phyloP scores from a whole-genome alignment of 345 rosid genomes.

The Linum tenue region DNA sequence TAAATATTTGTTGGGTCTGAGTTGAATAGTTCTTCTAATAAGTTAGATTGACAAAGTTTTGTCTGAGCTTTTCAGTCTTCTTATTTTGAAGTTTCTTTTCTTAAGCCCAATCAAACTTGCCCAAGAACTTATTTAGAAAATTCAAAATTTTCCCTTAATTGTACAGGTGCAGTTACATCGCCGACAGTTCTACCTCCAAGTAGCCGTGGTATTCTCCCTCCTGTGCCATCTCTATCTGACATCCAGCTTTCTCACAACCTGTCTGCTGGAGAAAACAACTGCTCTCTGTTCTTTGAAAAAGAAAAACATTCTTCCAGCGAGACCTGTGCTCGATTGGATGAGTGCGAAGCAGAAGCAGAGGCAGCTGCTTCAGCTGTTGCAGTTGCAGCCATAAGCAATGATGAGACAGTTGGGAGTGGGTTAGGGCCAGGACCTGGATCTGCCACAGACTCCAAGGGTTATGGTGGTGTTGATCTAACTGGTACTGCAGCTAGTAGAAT shows the following conservation, averaged over 20 bases:
- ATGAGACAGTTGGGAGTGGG: constrained; percentile 53
- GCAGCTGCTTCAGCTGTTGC: constrained; percentile 93
- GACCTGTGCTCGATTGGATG: constrained; percentile 50
- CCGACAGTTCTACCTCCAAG: constrained; percentile 56
- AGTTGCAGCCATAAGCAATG: constrained; percentile 86
- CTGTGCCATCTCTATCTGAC: constrained; percentile 39
- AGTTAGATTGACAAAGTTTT: no score
- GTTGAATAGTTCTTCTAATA: no score
- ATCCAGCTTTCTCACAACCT: constrained; percentile 36
- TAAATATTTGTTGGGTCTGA: no score
- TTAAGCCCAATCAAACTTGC: no score
- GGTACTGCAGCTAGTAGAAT: constrained; percentile 31
- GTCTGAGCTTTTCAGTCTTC: no score
- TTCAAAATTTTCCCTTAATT: constrained; percentile 5
- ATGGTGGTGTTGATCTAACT: constrained; percentile 41
- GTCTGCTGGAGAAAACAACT: constrained; percentile 36
- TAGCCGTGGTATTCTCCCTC: constrained; percentile 50
- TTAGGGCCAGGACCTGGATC: constrained; percentile 34
- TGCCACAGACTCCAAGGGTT: constrained; percentile 51
- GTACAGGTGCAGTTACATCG: constrained; percentile 85
- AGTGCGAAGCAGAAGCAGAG: constrained; percentile 65
- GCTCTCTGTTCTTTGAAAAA: constrained; percentile 62
- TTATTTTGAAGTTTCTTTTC: no score
- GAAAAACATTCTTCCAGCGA: constrained; percentile 38
- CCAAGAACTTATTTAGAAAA: no score